A percentile compares a stretch with the other conserved stretches of the same genome.
phyloP scores from a whole-genome alignment of 2,329 filamentous ascomycete genomes.

The Phaeosphaeria sp. region DNA sequence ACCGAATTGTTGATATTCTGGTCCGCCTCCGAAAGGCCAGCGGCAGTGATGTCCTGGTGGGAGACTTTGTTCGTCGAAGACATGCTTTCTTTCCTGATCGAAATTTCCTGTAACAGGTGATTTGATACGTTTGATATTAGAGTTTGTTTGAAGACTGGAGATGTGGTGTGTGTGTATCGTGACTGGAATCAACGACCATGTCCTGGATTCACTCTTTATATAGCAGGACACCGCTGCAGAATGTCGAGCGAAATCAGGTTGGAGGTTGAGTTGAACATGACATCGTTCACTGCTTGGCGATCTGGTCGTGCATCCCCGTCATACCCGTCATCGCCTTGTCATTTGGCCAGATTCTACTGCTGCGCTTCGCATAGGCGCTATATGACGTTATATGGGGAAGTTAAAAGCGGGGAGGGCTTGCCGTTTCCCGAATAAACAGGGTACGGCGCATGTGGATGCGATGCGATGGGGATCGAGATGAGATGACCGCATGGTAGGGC shows the following conservation, averaged over 20 bases:
- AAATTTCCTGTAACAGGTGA: background rate
- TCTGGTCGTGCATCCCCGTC: background rate
- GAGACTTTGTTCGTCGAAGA: constrained; percentile 8
- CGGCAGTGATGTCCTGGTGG: constrained; percentile 22
- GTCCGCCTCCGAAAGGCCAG: constrained; percentile 23
- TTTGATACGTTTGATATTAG: too few species aligned
- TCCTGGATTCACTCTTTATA: background rate
- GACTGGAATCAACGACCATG: background rate
- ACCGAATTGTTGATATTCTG: constrained; percentile 32
- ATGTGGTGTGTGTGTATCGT: background rate
- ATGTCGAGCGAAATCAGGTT: background rate
- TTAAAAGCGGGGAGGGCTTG: background rate
- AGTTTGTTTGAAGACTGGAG: too few species aligned
- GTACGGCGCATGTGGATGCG: background rate
- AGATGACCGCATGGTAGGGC: background rate
- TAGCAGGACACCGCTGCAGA: too few species aligned
- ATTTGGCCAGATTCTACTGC: background rate
- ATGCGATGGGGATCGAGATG: background rate
- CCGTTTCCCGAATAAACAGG: background rate
- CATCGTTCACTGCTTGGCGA: background rate
- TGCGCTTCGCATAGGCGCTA: background rate
- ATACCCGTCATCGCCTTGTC: background rate
- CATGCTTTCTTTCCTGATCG: background rate
- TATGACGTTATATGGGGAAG: background rate
- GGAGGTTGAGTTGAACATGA: background rate